Conservation (phyloP, 2,329 filamentous ascomycete genomes). For the Coniella lustricola region DNA sequence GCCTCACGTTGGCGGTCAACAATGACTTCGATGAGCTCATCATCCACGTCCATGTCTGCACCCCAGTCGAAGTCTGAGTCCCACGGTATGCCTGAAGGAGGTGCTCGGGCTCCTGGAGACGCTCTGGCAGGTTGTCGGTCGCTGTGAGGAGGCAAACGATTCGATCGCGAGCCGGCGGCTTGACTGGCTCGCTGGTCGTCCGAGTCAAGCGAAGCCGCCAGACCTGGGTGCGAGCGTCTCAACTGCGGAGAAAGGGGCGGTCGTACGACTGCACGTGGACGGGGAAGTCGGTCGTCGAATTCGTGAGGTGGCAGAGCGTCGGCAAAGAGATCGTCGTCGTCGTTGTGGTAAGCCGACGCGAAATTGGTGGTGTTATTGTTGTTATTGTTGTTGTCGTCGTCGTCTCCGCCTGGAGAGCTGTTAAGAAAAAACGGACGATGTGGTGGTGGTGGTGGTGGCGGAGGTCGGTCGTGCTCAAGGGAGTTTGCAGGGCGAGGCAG, state of each 20-base stretch:
- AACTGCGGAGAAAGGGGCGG: too few species aligned
- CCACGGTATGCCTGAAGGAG: neutral
- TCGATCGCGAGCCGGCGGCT: neutral
- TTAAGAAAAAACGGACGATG: neutral
- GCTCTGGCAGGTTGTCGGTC: neutral
- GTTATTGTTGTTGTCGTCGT: too few species aligned
- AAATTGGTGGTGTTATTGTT: too few species aligned
- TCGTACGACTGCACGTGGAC: too few species aligned
- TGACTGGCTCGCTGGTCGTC: neutral
- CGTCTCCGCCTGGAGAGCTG: too few species aligned
- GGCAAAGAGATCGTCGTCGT: too few species aligned
- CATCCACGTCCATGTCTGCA: slow-evolving; percentile 7
- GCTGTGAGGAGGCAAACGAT: neutral
- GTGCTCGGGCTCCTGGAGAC: neutral
- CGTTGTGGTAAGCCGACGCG: too few species aligned
- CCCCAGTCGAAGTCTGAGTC: neutral
- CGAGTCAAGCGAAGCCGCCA: too few species aligned
- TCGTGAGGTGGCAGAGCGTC: too few species aligned
- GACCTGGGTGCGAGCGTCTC: too few species aligned
- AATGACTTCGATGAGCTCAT: slow-evolving; percentile 14
- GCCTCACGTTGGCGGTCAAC: slow-evolving; percentile 1
- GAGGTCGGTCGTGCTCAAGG: neutral
- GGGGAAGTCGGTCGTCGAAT: neutral
- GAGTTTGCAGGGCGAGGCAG: slow-evolving; percentile 1
- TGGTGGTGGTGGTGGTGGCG: neutral